Evolutionary conservation across 2,329 filamentous ascomycete species (phyloP).

Genomic region (Botrytis aclada): DNA sequence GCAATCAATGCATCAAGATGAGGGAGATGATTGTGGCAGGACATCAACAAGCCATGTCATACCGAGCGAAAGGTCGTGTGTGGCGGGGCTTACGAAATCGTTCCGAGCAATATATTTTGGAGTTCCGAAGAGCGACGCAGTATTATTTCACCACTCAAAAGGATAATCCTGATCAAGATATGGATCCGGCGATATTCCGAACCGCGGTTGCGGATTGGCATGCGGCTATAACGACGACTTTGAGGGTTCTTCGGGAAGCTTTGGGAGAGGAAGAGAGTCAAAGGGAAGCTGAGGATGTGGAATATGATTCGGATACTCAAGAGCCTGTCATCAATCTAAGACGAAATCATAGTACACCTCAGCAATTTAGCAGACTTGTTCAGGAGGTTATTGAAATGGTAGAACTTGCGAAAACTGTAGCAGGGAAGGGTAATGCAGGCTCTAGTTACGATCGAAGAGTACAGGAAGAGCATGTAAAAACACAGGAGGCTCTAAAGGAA

Average conservation of each 20-base stretch:
- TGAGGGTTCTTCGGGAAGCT: neutral
- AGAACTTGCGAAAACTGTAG: neutral
- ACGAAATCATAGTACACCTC: neutral
- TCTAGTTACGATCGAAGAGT: neutral
- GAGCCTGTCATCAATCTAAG: slow-evolving; percentile 8
- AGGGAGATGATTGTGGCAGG: neutral
- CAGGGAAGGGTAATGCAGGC: neutral
- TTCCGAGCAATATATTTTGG: slow-evolving; percentile 7
- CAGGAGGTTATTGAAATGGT: neutral
- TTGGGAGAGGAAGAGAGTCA: neutral
- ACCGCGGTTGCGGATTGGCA: slow-evolving; percentile 10
- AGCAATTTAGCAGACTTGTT: slow-evolving; percentile 5
- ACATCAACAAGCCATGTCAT: slow-evolving; percentile 2
- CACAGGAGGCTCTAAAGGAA: neutral
- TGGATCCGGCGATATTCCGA: neutral
- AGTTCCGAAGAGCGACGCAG: slow-evolving; percentile 8
- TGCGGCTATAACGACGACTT: neutral
- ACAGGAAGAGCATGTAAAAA: neutral
- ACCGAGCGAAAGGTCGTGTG: slow-evolving; percentile 28
- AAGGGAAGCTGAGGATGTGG: neutral
- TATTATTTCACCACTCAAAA: slow-evolving; percentile 8
- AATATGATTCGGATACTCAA: slow-evolving; percentile 8
- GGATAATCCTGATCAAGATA: neutral
- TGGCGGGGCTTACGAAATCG: slow-evolving; percentile 16
- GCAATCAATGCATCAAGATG: neutral